phyloP scores from a whole-genome alignment of 1,284 basidiomycete genomes.

The Leccinum pachyderme region DNA sequence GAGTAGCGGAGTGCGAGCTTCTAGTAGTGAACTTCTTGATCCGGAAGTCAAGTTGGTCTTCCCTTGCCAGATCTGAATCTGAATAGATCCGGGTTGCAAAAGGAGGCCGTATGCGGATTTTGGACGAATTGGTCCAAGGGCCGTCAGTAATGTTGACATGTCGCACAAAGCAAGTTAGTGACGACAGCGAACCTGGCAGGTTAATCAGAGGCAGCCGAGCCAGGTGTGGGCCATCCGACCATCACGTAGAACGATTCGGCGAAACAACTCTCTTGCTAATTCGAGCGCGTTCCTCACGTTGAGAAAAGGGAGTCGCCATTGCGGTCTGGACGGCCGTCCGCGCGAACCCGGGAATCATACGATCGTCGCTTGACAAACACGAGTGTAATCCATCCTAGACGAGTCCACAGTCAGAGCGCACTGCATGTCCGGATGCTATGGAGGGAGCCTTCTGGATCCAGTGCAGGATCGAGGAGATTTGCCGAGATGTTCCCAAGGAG shows the following conservation, averaged over 20 bases:
- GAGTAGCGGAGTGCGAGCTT: slow-evolving; percentile 26
- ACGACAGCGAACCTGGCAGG: slow-evolving; percentile 1
- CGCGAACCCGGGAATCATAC: slow-evolving; percentile 23
- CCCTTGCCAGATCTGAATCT: slow-evolving; percentile 21
- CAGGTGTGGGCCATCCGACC: background rate
- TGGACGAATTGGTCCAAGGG: slow-evolving; percentile 10
- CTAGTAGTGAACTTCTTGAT: slow-evolving; percentile 26
- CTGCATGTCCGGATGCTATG: slow-evolving; percentile 1
- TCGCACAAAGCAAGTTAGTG: slow-evolving; percentile 1
- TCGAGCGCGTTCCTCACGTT: background rate
- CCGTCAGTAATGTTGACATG: slow-evolving; percentile 4
- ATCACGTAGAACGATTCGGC: slow-evolving; percentile 1
- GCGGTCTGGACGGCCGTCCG: slow-evolving; percentile 13
- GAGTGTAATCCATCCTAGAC: slow-evolving; percentile 1
- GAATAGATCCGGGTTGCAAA: slow-evolving; percentile 25
- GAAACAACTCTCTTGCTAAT: background rate
- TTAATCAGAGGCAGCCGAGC: background rate
- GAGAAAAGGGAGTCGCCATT: slow-evolving; percentile 16
- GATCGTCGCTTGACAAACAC: slow-evolving; percentile 3
- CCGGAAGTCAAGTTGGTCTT: slow-evolving; percentile 16
- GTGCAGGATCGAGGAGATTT: slow-evolving; percentile 18
- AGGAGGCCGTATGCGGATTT: slow-evolving; percentile 6
- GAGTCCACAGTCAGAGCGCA: slow-evolving; percentile 3
- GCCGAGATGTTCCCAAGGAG: slow-evolving; percentile 28
- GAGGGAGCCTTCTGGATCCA: slow-evolving; percentile 1